phyloP scores from a whole-genome alignment of 2,329 filamentous ascomycete genomes.

The Cadophora sp. region DNA sequence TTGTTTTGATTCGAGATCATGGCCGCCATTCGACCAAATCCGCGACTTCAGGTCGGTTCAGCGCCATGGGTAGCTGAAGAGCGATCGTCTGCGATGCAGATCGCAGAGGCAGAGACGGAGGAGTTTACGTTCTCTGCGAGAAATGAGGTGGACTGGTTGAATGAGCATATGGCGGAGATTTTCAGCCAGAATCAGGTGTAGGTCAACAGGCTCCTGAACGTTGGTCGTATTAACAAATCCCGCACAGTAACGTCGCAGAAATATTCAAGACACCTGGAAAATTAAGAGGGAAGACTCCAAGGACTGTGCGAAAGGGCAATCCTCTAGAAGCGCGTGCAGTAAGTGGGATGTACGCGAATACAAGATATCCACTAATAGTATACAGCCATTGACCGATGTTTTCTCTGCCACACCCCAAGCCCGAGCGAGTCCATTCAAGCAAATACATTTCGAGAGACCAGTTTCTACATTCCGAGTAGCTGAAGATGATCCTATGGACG shows the following conservation, averaged over 20 bases:
- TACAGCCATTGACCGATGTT: constrained; percentile 64
- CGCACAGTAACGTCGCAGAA: constrained; percentile 81
- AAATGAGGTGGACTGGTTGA: constrained; percentile 97
- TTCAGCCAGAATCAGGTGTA: constrained; percentile 89
- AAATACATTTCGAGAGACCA: constrained; percentile 38
- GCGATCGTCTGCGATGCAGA: constrained; percentile 76
- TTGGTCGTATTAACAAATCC: constrained; percentile 27
- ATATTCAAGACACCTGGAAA: constrained; percentile 96
- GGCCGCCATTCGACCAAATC: constrained; percentile 45
- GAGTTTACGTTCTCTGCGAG: constrained; percentile 92
- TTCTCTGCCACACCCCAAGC: constrained; percentile 62
- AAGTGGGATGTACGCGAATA: constrained; percentile 45
- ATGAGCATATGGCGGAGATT: constrained; percentile 97
- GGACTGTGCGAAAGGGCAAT: constrained; percentile 69
- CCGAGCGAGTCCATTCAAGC: constrained; percentile 51
- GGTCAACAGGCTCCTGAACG: constrained; percentile 48
- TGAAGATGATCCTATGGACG: constrained; percentile 52
- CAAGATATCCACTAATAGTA: constrained; percentile 33
- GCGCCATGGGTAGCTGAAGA: constrained; percentile 86
- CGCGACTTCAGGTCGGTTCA: constrained; percentile 77
- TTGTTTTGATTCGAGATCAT: constrained; percentile 43
- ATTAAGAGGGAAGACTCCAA: constrained; percentile 80
- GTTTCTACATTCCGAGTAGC: constrained; percentile 63
- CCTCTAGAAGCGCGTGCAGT: constrained; percentile 67
- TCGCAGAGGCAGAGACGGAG: constrained; percentile 83